A percentile compares a stretch with the other conserved stretches of the same genome.
phyloP scores from a whole-genome alignment of 805 yeast species.

The Suhomyces xylopsoci region DNA sequence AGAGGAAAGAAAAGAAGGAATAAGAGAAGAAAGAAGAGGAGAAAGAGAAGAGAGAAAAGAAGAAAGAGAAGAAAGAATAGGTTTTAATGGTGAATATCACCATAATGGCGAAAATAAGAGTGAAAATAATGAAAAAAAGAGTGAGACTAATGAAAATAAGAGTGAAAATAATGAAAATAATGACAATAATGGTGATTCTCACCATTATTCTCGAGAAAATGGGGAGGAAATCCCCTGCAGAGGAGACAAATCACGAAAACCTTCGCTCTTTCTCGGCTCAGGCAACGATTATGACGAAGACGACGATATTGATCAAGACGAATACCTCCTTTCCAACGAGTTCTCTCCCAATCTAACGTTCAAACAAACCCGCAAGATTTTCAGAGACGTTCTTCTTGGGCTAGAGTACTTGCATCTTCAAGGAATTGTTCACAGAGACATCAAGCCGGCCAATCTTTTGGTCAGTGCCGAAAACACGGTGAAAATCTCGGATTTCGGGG shows the following conservation, averaged over 20 bases:
- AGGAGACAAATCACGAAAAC: constrained; percentile 13
- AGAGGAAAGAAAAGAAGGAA: constrained; percentile 6
- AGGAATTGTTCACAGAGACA: constrained; percentile 92
- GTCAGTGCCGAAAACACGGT: constrained; percentile 68
- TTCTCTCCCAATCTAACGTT: constrained; percentile 61
- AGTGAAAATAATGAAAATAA: no score
- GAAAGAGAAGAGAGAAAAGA: constrained; percentile 2
- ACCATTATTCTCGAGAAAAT: no score
- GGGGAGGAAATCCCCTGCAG: constrained; percentile 41
- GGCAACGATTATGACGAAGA: constrained; percentile 2
- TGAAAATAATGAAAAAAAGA: no score
- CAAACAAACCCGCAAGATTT: constrained; percentile 63
- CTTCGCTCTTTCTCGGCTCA: background rate
- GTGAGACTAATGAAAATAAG: no score
- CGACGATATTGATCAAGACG: constrained; percentile 13
- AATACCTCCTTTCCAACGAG: constrained; percentile 20
- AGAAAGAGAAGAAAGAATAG: no score
- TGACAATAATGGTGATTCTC: no score
- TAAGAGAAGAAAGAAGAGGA: no score
- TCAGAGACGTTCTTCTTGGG: constrained; percentile 83
- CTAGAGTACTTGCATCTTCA: constrained; percentile 86
- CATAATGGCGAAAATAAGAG: no score
- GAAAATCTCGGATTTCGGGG: constrained; percentile 96
- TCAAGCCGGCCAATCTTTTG: constrained; percentile 89
- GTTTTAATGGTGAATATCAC: no score